Conservation (phyloP, 192 early-diverging fungal species). For the Backusella luteola region DNA sequence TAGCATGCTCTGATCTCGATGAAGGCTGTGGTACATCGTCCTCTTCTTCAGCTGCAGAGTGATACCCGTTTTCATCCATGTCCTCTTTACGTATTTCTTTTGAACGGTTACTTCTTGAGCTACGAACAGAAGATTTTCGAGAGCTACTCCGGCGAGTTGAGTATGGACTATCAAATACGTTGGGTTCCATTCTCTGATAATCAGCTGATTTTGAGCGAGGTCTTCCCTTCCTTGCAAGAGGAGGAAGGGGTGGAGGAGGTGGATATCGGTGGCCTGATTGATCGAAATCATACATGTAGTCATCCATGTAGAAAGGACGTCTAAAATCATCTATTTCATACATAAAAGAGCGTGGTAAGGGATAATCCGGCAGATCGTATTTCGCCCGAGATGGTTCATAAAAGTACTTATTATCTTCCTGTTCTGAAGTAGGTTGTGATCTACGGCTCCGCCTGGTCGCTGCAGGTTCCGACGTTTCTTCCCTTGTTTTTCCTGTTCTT, state of each 20-base stretch:
- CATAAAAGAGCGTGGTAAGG: not conserved
- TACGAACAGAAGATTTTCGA: not conserved
- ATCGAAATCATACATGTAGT: not conserved
- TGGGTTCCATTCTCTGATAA: not conserved
- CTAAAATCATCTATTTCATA: not conserved
- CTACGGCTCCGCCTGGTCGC: not conserved
- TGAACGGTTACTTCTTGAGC: not conserved
- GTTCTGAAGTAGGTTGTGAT: not conserved
- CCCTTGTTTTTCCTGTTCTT: not conserved
- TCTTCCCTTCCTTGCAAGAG: not conserved
- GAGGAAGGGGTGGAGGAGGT: not conserved
- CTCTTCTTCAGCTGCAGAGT: conserved; percentile 1
- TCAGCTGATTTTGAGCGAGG: not conserved
- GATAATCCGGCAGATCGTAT: not conserved
- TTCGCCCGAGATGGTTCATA: not conserved
- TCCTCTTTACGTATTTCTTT: not conserved
- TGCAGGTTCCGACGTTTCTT: not conserved
- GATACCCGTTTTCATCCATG: not conserved
- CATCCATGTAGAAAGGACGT: not conserved
- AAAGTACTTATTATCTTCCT: not conserved
- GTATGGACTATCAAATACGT: not conserved
- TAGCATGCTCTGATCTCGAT: not conserved
- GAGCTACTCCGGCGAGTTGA: not conserved
- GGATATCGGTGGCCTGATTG: not conserved
- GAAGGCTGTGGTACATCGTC: not conserved